Conservation (phyloP, 352 stramenopile genomes). For the Pythium coloratum region DNA sequence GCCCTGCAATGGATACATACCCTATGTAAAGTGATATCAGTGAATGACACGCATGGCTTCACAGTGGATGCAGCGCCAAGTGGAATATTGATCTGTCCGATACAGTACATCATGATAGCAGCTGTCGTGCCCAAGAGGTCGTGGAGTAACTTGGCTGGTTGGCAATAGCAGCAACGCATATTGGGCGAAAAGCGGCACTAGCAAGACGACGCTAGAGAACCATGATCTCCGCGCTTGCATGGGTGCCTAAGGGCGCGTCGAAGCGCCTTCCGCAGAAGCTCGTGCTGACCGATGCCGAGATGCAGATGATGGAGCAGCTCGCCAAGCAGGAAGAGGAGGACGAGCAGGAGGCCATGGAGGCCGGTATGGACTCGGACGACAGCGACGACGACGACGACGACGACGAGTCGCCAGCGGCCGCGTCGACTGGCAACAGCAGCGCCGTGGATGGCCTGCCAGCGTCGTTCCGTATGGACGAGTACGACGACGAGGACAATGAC, state of each 20-base stretch:
- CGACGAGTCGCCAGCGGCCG: conserved; percentile 23
- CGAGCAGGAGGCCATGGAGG: conserved; percentile 58
- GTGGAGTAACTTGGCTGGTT: conserved; percentile 24
- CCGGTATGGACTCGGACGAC: conserved; percentile 49
- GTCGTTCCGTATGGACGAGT: conserved; percentile 87
- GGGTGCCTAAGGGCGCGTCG: conserved; percentile 54
- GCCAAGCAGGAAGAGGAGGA: conserved; percentile 74
- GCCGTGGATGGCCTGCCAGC: conserved; percentile 50
- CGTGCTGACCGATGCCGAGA: conserved; percentile 80
- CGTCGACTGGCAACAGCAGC: conserved; percentile 13
- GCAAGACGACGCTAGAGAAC: conserved; percentile 3
- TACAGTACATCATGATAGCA: conserved; percentile 10
- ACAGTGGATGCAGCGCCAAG: background rate
- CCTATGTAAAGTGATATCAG: conserved; percentile 19
- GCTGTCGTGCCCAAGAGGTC: conserved; percentile 14
- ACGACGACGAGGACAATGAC: conserved; percentile 87
- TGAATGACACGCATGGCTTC: conserved; percentile 23
- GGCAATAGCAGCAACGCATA: conserved; percentile 13
- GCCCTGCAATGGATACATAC: conserved; percentile 4
- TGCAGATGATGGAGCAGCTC: conserved; percentile 78
- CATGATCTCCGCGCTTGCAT: conserved; percentile 65
- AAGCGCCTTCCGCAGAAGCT: conserved; percentile 81
- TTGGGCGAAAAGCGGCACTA: background rate
- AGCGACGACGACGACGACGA: conserved; percentile 39
- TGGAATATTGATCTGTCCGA: conserved; percentile 22